Evolutionary conservation across 805 yeast genomes (phyloP), one percentile per base, ranked within the genome.

Genomic region (Ogataea corticis): DNA sequence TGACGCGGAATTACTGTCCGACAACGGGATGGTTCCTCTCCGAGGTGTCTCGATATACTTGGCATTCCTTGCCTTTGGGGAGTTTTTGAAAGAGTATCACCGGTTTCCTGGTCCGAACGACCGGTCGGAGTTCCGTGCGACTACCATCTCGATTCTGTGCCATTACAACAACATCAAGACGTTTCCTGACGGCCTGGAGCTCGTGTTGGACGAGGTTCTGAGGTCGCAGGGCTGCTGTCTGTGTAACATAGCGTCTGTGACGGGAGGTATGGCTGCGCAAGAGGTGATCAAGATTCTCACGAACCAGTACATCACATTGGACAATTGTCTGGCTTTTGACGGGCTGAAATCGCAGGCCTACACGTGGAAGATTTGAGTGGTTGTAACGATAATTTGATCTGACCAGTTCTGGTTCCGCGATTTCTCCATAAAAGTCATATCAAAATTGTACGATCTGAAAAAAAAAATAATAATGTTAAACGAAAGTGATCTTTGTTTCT

Each of bases 201-300:
- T 72, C 35, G 58, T 69, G 9, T 54, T 78, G 12, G 63, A 65
- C 32, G 77, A 74, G 46, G 61, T 82, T 40, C 46, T 67, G 4
- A 51, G 77, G 46, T 53, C 63, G 6, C 61, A 70, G 4, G 77
- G 78, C 3, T 47, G 55, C 0, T 80, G 78, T 50, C 41, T 79
- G 12, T 83, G 80, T 49, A 84, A 85, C 54, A 72, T 80, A 13
- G 68, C 84, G 16, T 73, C 96, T 4, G 64, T 88, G 3, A 69
- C 87, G 52, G 98, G 97, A 2, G 98, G 97, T 0, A 69, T 91
- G 11, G 90, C 80, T 0, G 83, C 89, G 3, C 97, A 92, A 60
- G 99, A 92, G 61, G 81, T 79, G 4, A 71, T 88, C 41, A 92
- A 94, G 66, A 49, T 78, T 3, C 55, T 87, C 18, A 88, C 96